Base-by-base conservation (phyloP, 163 green algal genomes). In the Volvox carteri region DNA sequence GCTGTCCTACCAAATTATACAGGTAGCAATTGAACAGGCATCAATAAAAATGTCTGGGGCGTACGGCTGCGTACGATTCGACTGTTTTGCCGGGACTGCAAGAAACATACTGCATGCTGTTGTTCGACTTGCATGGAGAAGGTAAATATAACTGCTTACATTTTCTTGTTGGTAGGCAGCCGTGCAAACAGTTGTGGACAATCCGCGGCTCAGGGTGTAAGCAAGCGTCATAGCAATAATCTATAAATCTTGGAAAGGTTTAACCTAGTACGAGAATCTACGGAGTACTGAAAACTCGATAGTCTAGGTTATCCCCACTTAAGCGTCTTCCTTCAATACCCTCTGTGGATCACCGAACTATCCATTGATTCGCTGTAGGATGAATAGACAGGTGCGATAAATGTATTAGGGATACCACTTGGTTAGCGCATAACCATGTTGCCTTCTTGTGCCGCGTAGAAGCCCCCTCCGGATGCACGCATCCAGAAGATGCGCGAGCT, bases 401-500 rank as follows among this genome's bases (percentile, higher is more conserved):
- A 5, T 25, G 56, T 85, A 3, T 28, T 62, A 30, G 25, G 6
- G 28, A 30, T 41, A 21, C 19, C 23, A 56, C 21, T 41, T 35
- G 28, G 52, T 48, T 46, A 48, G 23, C 16, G 21, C 77, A 58
- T 28, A 33, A 25, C 39, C 18, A 56, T 74, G 48, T 46, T 67
- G 23, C n/a, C 37, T 6, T 0, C 18, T 84, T 56, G 19, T 39
- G 52, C 77, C 65, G 0, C 50, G 65, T 50, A 87, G 65, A 80
- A 79, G 62, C 46, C 68, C 3, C 37, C 83, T 4, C 67, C 83
- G 23, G 83, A 88, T 60, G 67, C 83, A n/a, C 89, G 91, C 41
- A 94, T 95, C 39, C 67, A 92, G 21, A 94, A 95, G 84, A 91
- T 94, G 50, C 75, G 92, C 37, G 93, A 94, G 28, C 73, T 92